Conservation (phyloP, 2,329 filamentous ascomycete genomes). For the Talaromyces sp. region DNA sequence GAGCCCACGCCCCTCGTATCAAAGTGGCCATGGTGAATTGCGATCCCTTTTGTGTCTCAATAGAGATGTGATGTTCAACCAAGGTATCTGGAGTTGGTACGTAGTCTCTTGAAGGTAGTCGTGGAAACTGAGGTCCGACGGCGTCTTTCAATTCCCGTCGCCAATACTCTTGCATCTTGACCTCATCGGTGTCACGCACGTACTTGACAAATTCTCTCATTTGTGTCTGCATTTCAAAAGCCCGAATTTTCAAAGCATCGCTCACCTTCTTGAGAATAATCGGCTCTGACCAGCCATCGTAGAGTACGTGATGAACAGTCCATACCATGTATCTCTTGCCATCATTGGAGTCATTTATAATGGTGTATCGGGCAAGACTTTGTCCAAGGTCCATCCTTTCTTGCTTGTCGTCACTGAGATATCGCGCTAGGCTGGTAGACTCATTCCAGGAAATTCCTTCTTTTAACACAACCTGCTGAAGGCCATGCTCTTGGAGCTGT, state of each 20-base stretch:
- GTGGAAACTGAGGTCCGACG: conserved; percentile 51
- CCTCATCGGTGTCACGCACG: conserved; percentile 44
- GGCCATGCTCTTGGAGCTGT: conserved; percentile 35
- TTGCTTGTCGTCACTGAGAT: conserved; percentile 29
- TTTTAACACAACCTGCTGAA: conserved; percentile 42
- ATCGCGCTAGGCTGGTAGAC: conserved; percentile 28
- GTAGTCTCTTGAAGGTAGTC: conserved; percentile 49
- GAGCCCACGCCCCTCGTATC: conserved; percentile 51
- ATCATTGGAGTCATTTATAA: conserved; percentile 27
- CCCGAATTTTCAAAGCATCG: conserved; percentile 27
- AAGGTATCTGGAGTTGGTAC: conserved; percentile 31
- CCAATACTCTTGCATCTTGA: conserved; percentile 50
- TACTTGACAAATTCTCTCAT: conserved; percentile 37
- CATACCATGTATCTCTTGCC: conserved; percentile 45
- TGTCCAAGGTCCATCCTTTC: conserved; percentile 39
- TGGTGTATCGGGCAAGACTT: conserved; percentile 36
- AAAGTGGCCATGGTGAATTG: conserved; percentile 49
- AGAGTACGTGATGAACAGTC: conserved; percentile 53
- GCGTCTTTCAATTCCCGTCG: conserved; percentile 46
- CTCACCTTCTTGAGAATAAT: conserved; percentile 37
- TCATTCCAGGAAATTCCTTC: conserved; percentile 34
- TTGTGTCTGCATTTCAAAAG: conserved; percentile 32
- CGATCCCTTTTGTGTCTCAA: conserved; percentile 26
- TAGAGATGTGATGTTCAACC: conserved; percentile 44
- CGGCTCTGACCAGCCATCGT: conserved; percentile 51